A percentile compares a stretch with the other conserved stretches of the same genome.
Conservation (phyloP, 495 filamentous ascomycete genomes). For the Penicillium lagena region DNA sequence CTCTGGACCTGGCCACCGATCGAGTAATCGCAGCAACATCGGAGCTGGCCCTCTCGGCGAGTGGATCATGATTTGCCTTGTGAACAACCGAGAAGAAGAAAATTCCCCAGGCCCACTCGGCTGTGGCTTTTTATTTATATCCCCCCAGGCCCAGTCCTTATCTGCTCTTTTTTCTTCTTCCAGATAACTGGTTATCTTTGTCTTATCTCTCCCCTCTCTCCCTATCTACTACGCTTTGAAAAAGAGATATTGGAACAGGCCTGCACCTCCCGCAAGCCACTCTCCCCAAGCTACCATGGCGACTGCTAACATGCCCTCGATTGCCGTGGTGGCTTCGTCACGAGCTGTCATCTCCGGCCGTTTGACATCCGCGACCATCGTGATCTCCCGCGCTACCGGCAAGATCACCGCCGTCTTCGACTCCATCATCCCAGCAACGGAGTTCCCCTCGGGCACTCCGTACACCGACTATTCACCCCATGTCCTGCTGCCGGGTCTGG, state of each 20-base stretch:
- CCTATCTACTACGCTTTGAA: not conserved
- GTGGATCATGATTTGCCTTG: no score
- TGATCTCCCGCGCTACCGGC: conserved; percentile 70
- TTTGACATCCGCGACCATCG: conserved; percentile 71
- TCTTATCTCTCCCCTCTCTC: conserved; percentile 5
- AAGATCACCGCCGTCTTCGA: conserved; percentile 78
- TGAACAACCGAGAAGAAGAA: not conserved
- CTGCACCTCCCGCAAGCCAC: conserved; percentile 3
- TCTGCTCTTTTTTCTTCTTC: conserved; percentile 4
- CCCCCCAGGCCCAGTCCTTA: conserved; percentile 9
- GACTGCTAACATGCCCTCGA: conserved; percentile 30
- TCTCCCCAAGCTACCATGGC: conserved; percentile 19
- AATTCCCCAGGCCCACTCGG: not conserved
- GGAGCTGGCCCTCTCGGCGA: not conserved
- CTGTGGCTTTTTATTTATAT: conserved; percentile 19
- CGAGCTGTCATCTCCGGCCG: conserved; percentile 64
- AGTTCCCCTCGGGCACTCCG: conserved; percentile 63
- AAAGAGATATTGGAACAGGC: not conserved
- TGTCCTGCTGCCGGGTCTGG: conserved; percentile 82
- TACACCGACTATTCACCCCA: conserved; percentile 86
- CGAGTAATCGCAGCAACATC: conserved; percentile 17
- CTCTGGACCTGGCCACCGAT: conserved; percentile 8
- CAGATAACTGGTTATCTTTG: conserved; percentile 2
- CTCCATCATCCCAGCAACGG: conserved; percentile 59
- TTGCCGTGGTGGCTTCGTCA: conserved; percentile 75